phyloP scores from a whole-genome alignment of 345 rosid species.

The Schrenkiella parvula region DNA sequence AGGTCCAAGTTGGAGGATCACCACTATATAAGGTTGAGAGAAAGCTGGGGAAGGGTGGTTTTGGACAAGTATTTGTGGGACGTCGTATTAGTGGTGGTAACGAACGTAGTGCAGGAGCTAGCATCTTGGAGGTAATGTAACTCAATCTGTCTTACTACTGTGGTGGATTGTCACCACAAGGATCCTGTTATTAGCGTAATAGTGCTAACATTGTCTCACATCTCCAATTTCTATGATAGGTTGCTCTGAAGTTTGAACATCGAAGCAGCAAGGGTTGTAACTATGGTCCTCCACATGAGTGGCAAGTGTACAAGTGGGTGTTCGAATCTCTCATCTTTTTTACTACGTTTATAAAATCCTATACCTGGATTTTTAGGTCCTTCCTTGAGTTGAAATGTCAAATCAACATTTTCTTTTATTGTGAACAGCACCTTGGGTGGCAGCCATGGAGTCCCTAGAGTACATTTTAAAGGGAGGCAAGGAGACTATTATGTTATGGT shows the following conservation, averaged over 20 bases:
- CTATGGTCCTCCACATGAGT: constrained; percentile 96
- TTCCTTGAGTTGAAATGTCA: constrained; percentile 1
- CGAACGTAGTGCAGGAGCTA: constrained; percentile 70
- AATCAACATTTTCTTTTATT: neutral
- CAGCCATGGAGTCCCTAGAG: constrained; percentile 91
- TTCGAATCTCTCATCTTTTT: neutral
- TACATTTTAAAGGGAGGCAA: constrained; percentile 89
- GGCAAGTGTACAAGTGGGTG: constrained; percentile 94
- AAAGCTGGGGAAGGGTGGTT: constrained; percentile 97
- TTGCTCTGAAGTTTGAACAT: constrained; percentile 97
- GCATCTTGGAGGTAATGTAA: constrained; percentile 67
- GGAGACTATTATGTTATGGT: constrained; percentile 99
- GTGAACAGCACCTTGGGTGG: constrained; percentile 85
- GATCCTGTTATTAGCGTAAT: neutral
- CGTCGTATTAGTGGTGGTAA: constrained; percentile 68
- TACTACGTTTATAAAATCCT: neutral
- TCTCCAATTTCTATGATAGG: constrained; percentile 42
- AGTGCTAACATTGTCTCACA: neutral
- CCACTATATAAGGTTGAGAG: constrained; percentile 78
- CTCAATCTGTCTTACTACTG: neutral
- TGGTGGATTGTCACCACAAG: neutral
- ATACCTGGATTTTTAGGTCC: neutral
- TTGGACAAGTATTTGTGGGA: constrained; percentile 98
- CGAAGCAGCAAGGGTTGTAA: constrained; percentile 95
- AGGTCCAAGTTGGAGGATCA: constrained; percentile 98